Base-by-base conservation (phyloP, 108 stramenopile species). In the Stephanodiscus minutulus region DNA sequence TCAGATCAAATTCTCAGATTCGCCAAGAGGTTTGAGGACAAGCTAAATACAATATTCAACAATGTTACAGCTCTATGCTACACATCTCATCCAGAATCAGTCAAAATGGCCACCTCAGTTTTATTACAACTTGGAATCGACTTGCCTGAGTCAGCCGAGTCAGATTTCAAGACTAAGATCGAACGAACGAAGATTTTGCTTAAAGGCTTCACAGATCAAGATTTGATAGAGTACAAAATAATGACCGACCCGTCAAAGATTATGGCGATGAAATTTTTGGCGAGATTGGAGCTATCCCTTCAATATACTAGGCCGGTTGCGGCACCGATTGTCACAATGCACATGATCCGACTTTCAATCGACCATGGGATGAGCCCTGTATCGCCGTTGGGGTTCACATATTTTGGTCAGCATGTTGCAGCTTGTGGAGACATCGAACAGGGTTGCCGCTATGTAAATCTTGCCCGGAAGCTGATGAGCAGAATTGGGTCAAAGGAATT, bases 201-300 rank as follows among this genome's bases (percentile, higher is more conserved):
- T 1, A 22, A 22, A 18, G 15, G 29, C 9, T 43, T 39, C 53
- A 17, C 68, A 28, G 9, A 46, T 39, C 17, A 68, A 13, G 41
- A 55, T 13, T 17, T 68, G 21, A n/a, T 68, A 52, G 53, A 55
- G 7, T 56, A 55, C 53, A 68, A 41, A 44, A 9, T 11, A 57
- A 68, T 68, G 67, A 25, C 35, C 29, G 54, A 68, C 37, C 53
- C 67, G 22, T 25, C 55, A 4, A 68, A 56, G 54, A 68, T 68
- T 7, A 68, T 68, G 53, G 55, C 54, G 20, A 68, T 68, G 67
- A 68, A 68, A n/a, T 68, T 68, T 31, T 53, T 54, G 20, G 31
- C 31, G 13, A 54, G 33, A 24, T 21, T 68, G 31, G 55, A 27
- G n/a, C 0, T 68, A 15, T 22, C 22, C 4, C 11, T 41, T 55